These are phyloP conservation scores for Kernera saxatilis DNA, from an alignment of 345 rosid species.

Conservation along the genomic window DNA sequence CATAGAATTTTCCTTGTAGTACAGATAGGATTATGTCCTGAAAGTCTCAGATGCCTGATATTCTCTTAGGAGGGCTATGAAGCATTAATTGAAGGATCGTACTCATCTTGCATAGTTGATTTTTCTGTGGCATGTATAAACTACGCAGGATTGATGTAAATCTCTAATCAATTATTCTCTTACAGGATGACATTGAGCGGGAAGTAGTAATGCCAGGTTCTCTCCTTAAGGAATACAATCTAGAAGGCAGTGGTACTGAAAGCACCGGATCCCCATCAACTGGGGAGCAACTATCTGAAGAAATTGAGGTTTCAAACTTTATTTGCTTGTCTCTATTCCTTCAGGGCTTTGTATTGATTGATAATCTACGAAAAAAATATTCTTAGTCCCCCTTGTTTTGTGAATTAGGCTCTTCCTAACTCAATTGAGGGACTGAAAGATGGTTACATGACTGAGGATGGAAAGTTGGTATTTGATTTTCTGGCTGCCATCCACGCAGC, in stretches of 20 bases:
- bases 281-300: conserved; percentile 26
- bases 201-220: conserved; percentile 36
- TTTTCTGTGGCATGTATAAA: neutral
- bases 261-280: conserved; percentile 23
- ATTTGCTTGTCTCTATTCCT: neutral
- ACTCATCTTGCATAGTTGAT: neutral
- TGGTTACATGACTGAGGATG: conserved; percentile 52
- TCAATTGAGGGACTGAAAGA: conserved; percentile 52
- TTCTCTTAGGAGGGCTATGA: neutral
- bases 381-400: conserved; percentile 21
- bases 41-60: neutral
- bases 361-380: neutral
- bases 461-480: conserved; percentile 73
- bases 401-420: conserved; percentile 44
- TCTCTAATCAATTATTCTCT: neutral
- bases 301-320: conserved; percentile 40
- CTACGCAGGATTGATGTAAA: neutral
- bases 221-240: conserved; percentile 73
- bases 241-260: conserved; percentile 42
- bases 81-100: neutral
- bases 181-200: conserved; percentile 37
- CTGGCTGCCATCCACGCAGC: conserved; percentile 88
- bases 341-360: conserved; percentile 7
- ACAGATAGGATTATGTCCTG: neutral
- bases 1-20: neutral